Evolutionary conservation across 2,329 filamentous ascomycete genomes (phyloP), one percentile per base, ranked within the genome.

Genomic region (Claviceps monticola): DNA sequence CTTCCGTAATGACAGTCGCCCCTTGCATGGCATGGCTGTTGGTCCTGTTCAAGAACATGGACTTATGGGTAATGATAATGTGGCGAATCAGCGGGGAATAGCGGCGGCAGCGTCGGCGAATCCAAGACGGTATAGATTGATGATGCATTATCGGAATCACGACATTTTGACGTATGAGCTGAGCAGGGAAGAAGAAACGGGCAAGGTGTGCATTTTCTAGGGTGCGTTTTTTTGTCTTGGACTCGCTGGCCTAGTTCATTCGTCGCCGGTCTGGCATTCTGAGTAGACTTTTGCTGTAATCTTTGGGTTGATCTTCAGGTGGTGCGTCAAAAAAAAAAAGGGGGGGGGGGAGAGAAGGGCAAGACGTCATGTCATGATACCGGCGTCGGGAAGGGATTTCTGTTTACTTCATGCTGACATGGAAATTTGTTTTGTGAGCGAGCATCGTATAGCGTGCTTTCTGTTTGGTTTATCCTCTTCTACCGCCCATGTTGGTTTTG

Each of bases 121-220:
- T 36, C 64, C 70, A 54, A 70, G 71, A 56, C 72, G 77, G 53
- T 89, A 83, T 74, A 71, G 84, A 53, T 57, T 91, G 52, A 76
- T 91, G 62, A 66, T 90, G 64, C 81, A 86, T 62, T 90, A 84
- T 62, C 74, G 75, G 53, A 80, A 88, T 64, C 80, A 86, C 59
- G 76, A 77, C 2, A 75, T 90, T 29, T 61, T 88, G 56, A 82
- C 77, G 53, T 90, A 88, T 67, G 82, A 87, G 64, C 65, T 88
- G 51, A 71, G 67, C 44, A 68, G 75, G 34, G 65, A 70, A 44
- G 63, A 64, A 53, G 57, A 62, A 52, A 65, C 62, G 16, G 62
- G 62, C 21, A 64, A 64, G 55, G 43, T 70, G 41, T 67, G 63
- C 53, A 60, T 69, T 34, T 67, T 68, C 46, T 70, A 56, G 64